phyloP scores from a whole-genome alignment of 768 basidiomycete genomes.

The Mycena leptocephala region DNA sequence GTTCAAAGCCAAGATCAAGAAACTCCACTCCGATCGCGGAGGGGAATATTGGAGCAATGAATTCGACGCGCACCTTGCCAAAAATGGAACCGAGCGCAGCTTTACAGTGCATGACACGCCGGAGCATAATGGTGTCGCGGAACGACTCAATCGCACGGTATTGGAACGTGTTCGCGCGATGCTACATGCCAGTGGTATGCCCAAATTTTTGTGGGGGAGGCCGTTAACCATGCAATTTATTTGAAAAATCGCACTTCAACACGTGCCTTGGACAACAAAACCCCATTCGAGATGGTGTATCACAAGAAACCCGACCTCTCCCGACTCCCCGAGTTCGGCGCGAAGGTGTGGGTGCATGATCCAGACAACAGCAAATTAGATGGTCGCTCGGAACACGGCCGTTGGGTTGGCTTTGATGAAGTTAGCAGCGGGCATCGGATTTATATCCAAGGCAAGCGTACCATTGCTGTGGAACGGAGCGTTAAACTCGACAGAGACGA shows the following conservation, averaged over 20 bases:
- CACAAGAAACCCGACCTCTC: conserved; percentile 42
- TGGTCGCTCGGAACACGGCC: conserved; percentile 40
- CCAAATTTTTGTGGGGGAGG: conserved; percentile 55
- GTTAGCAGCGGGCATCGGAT: conserved; percentile 50
- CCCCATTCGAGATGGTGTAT: conserved; percentile 40
- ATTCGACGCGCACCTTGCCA: no score
- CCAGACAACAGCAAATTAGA: conserved; percentile 44
- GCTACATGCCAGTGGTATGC: conserved; percentile 44
- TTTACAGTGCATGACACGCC: no score
- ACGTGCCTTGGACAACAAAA: conserved; percentile 35
- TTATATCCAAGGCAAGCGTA: conserved; percentile 48
- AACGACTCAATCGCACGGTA: conserved; percentile 51
- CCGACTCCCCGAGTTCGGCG: conserved; percentile 37
- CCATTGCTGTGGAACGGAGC: no score
- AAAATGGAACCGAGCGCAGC: no score
- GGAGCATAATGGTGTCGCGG: conserved; percentile 57
- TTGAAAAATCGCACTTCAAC: conserved; percentile 26
- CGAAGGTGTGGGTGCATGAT: conserved; percentile 42
- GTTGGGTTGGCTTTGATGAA: conserved; percentile 55
- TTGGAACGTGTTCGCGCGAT: conserved; percentile 50
- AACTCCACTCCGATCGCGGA: conserved; percentile 30
- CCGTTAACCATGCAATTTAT: conserved; percentile 42
- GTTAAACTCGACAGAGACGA: conserved; percentile 37
- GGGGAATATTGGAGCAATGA: no score
- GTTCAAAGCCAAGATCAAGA: conserved; percentile 33